Evolutionary conservation across 2,329 filamentous ascomycete genomes (phyloP).

Genomic region (Scedosporium boydii): DNA sequence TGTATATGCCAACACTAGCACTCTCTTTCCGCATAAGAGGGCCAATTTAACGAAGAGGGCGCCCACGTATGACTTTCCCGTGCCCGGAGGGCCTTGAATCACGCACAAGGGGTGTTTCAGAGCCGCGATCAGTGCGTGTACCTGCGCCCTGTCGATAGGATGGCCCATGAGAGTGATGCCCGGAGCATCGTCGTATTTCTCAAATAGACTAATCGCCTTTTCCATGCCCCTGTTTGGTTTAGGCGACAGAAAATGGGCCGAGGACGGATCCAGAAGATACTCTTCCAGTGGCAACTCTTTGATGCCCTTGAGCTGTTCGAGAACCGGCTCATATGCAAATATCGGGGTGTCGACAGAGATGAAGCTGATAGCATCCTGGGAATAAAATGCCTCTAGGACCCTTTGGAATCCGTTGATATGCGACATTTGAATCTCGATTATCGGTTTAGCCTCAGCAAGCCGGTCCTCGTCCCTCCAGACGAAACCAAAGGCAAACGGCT

Average conservation of each 20-base stretch:
- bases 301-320: slow-evolving; percentile 48
- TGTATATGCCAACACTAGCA: slow-evolving; percentile 59
- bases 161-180: neutral
- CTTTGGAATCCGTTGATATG: slow-evolving; percentile 34
- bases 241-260: neutral
- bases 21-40: slow-evolving; percentile 35
- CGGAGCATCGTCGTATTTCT: neutral
- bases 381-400: slow-evolving; percentile 32
- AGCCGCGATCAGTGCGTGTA: slow-evolving; percentile 42
- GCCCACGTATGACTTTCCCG: slow-evolving; percentile 68
- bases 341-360: slow-evolving; percentile 54
- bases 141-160: slow-evolving; percentile 32
- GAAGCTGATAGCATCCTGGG: slow-evolving; percentile 28
- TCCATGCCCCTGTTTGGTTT: neutral
- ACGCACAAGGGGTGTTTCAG: slow-evolving; percentile 44
- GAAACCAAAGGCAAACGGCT: slow-evolving; percentile 50
- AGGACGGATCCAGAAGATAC: slow-evolving; percentile 8
- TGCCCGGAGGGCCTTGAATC: slow-evolving; percentile 68
- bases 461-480: slow-evolving; percentile 41
- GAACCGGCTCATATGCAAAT: slow-evolving; percentile 60
- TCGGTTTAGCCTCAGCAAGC: slow-evolving; percentile 32
- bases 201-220: too few species aligned
- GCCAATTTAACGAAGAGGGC: slow-evolving; percentile 50
- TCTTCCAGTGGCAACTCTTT: slow-evolving; percentile 45
- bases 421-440: slow-evolving; percentile 41